Evolutionary conservation across 2,329 filamentous ascomycete species (phyloP).

Genomic region (Colletotrichum viniferum): DNA sequence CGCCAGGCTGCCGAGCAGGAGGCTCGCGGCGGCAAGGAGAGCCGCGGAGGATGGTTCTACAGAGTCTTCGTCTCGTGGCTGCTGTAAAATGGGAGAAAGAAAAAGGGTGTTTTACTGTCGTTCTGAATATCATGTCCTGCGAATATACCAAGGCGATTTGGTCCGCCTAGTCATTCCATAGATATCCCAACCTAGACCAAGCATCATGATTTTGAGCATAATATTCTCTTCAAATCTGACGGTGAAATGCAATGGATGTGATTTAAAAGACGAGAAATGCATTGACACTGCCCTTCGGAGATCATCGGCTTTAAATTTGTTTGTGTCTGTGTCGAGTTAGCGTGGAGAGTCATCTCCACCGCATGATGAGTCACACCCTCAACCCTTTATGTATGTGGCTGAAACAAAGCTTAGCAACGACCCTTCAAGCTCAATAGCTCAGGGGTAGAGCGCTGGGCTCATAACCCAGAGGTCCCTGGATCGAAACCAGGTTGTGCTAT

Average conservation of each 20-base stretch:
- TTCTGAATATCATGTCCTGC: conserved; percentile 18
- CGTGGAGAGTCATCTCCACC: neutral
- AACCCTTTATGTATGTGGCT: neutral
- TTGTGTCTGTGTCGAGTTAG: neutral
- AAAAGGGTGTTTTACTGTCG: neutral
- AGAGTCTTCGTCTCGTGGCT: conserved; percentile 26
- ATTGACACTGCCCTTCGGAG: neutral
- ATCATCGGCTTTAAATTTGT: neutral
- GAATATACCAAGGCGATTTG: conserved; percentile 19
- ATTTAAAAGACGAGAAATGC: neutral
- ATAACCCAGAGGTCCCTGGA: conserved; percentile 23
- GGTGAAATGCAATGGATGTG: neutral
- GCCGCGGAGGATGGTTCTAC: conserved; percentile 31
- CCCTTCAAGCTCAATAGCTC: conserved; percentile 14
- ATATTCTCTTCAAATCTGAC: neutral
- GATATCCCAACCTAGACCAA: conserved; percentile 17
- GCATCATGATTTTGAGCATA: neutral
- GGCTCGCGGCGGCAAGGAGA: conserved; percentile 25
- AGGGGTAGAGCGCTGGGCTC: conserved; percentile 23
- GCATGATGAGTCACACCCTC: neutral
- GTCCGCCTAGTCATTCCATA: conserved; percentile 8
- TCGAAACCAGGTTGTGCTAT: conserved; percentile 21
- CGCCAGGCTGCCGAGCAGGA: conserved; percentile 42
- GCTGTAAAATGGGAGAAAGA: conserved; percentile 9
- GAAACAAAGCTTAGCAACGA: fast-evolving